Conservation (phyloP, 148 eudicot genomes). For the Amaranthus hypochondriacus region DNA sequence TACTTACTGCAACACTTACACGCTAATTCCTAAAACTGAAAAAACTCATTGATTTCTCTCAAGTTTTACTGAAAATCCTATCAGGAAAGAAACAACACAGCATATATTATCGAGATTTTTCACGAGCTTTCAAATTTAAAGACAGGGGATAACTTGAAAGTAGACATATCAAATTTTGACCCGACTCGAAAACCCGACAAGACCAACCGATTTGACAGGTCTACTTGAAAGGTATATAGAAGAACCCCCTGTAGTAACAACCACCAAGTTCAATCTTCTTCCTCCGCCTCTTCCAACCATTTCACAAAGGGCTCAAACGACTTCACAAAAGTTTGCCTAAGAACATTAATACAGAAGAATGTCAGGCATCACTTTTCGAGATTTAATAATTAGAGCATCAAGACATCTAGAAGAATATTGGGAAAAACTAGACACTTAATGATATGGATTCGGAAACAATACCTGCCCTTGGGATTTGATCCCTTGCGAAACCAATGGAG, state of each 20-base stretch:
- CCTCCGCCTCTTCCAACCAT: constrained; percentile 99
- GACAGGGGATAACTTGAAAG: neutral
- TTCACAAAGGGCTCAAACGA: constrained; percentile 88
- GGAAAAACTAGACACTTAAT: too few relatives aligned
- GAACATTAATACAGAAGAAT: neutral
- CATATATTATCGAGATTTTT: neutral
- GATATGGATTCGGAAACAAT: constrained; percentile 6
- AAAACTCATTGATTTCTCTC: too few relatives aligned
- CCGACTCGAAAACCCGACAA: too few relatives aligned
- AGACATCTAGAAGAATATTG: too few relatives aligned
- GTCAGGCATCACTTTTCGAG: neutral
- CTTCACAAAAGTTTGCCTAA: constrained; percentile 86
- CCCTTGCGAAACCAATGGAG: constrained; percentile 96
- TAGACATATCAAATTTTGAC: too few relatives aligned
- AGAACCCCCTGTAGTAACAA: constrained; percentile 1
- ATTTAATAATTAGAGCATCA: neutral
- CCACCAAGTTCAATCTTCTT: constrained; percentile 55
- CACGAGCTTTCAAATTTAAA: neutral
- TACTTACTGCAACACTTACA: too few relatives aligned
- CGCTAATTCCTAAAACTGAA: too few relatives aligned
- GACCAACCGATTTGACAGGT: too few relatives aligned
- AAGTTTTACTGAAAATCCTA: too few relatives aligned
- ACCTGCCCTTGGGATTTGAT: constrained; percentile 93
- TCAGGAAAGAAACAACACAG: neutral
- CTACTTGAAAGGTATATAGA: constrained; percentile 14